Evolutionary conservation across 2,329 filamentous ascomycete genomes (phyloP), one percentile per base, ranked within the genome.

Genomic region (Penicillium sp.): DNA sequence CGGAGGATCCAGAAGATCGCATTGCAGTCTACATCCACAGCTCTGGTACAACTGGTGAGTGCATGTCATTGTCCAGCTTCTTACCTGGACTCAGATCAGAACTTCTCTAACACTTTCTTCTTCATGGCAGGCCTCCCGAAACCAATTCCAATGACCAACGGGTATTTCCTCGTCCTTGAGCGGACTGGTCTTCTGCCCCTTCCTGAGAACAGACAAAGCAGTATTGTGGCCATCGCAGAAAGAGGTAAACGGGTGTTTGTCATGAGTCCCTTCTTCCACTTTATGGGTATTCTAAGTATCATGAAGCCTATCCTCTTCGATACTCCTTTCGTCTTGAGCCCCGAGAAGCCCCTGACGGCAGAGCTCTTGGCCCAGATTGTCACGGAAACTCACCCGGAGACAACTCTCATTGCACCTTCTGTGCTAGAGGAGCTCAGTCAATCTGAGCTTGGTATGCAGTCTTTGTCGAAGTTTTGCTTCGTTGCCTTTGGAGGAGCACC

Each of bases 41-140:
- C 31, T 55, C 53, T 33, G 51, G 51, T 12, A 55, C 53, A n/a
- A 55, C 51, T 8, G 53, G 53, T 49, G 21, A 43, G 53, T 39
- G 17, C 15, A 13, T 15, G 1, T 31, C 5, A 13, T 31, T 31
- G 10, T 31, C 12, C 12, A 31, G 10, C 5, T 2, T 6, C 12
- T 13, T 15, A 4, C 4, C 12, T 13, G 0, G 15, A 31, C 12
- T 31, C 12, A 31, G 26, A 31, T 13, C 29, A 13, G 4, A 13
- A 4, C 12, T 31, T 15, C 29, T 31, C 29, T 31, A 13, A 31
- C 29, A 31, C 29, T 13, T 6, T 10, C 29, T 13, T 31, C 6
- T n/a, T n/a, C n/a, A 12, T 7, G 29, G n/a, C n/a, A 57, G 55
- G 55, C 5, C 26, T 57, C 32, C 55, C 55, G 2, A 57, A 55